Base-by-base conservation (phyloP, 176 grass and related monocot species). In the Chloris gayana region DNA sequence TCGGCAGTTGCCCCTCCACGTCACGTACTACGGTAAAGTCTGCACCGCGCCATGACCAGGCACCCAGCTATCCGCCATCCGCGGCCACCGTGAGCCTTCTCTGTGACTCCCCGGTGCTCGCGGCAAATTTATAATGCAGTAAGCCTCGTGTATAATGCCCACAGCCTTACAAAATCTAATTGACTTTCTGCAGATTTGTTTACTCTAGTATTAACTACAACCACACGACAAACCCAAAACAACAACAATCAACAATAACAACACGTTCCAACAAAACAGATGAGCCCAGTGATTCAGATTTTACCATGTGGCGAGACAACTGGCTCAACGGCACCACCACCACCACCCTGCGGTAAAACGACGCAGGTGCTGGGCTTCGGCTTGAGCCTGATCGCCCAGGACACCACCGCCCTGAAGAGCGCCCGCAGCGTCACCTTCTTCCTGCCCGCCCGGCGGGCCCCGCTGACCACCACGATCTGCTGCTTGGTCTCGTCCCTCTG, bases 351-450 rank as follows among this genome's bases (percentile, higher is more conserved):
- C 45, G 66, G 35, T 30, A 38, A 49, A 0, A 70, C 77, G 63
- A 46, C 72, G 15, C 82, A 85, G 7, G 57, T 46, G 69, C 77
- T 76, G 12, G 56, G 75, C 62, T 53, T 66, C 6, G 73, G 88
- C 67, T 67, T 60, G 60, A 41, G 83, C 73, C 74, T 51, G 50
- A 42, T 31, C 69, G 63, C 78, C 83, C 79, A 86, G 8, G 72
- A 60, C 5, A 64, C 72, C 82, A 81, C 66, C 0, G 82, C 66
- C 57, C 82, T 89, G 77, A 82, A 77, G 57, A 77, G 35, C 11
- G 71, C 46, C 67, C 88, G 41, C 50, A 78, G 67, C 71, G 77
- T 84, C 70, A 58, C 75, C 87, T 82, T 87, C 86, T 72, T 77
- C 25, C 58, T 14, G 58, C 25, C 58, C 54, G 22, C 7, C 11